Percentiles rank a stretch among this genome's conserved stretches.
These are phyloP conservation scores for Pichia thaimueangensis DNA, from an alignment of 805 yeast species.

Conservation along the genomic window DNA sequence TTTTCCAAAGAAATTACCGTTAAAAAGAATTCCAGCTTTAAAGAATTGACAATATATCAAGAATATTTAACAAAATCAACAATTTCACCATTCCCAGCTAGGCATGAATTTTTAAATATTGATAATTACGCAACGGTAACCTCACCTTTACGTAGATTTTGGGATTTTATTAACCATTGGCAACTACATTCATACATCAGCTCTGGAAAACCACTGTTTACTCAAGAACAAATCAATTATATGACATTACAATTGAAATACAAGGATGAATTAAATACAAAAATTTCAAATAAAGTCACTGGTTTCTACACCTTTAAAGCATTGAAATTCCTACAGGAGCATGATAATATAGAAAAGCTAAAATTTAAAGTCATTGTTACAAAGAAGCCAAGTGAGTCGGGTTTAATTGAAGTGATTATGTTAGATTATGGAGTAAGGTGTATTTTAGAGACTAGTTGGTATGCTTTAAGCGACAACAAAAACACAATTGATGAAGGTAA, in stretches of 20 bases:
- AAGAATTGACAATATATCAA: slow-evolving; percentile 38
- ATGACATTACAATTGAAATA: slow-evolving; percentile 39
- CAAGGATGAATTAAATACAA: slow-evolving; percentile 35
- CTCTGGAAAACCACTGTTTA: slow-evolving; percentile 26
- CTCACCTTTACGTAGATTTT: slow-evolving; percentile 81
- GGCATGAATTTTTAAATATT: slow-evolving; percentile 62
- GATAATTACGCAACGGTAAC: slow-evolving; percentile 66
- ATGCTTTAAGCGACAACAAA: slow-evolving; percentile 19
- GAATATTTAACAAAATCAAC: slow-evolving; percentile 48
- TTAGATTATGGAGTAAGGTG: slow-evolving; percentile 29
- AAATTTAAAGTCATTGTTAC: slow-evolving; percentile 38
- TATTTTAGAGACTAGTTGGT: slow-evolving; percentile 25
- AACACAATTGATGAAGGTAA: slow-evolving; percentile 17
- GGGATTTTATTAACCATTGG: slow-evolving; percentile 78
- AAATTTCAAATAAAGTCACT: slow-evolving; percentile 18
- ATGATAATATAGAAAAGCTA: slow-evolving; percentile 21
- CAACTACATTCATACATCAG: slow-evolving; percentile 48
- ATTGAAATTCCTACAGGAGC: slow-evolving; percentile 20
- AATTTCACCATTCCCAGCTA: slow-evolving; percentile 37
- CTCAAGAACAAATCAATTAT: slow-evolving; percentile 29
- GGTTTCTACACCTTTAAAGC: slow-evolving; percentile 29
- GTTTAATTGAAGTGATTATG: slow-evolving; percentile 25
- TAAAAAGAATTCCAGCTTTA: slow-evolving; percentile 25
- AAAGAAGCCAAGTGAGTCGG: slow-evolving; percentile 36
- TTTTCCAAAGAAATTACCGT: slow-evolving; percentile 20